Evolutionary conservation across 2,329 filamentous ascomycete species (phyloP).

Genomic region (Myriosclerotinia duriaeana): DNA sequence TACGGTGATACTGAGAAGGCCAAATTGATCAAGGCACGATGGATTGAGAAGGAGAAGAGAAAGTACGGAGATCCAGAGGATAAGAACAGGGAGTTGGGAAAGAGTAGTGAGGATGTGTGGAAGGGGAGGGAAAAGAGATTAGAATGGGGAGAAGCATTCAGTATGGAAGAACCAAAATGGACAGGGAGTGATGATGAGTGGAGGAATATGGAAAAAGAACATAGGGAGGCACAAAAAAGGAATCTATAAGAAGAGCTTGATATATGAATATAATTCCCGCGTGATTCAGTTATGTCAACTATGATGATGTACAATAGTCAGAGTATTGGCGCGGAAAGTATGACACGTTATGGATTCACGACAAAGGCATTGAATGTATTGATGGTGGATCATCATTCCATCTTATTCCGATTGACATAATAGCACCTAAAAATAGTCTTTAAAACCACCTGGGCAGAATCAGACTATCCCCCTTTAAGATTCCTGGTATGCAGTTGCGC

Average conservation of each 20-base stretch:
- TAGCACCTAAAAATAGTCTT: neutral
- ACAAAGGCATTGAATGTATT: neutral
- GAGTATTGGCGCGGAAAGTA: neutral
- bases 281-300: neutral
- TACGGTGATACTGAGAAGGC: conserved; percentile 60
- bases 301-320: conserved; percentile 6
- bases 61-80: conserved; percentile 47
- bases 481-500: neutral
- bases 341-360: neutral
- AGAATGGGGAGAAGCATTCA: conserved; percentile 42
- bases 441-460: neutral
- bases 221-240: conserved; percentile 1
- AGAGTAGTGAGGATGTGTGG: conserved; percentile 91
- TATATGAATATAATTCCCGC: neutral
- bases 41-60: conserved; percentile 52
- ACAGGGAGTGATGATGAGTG: conserved; percentile 30
- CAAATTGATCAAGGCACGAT: conserved; percentile 43
- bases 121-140: conserved; percentile 66
- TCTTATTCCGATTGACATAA: neutral
- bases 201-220: conserved; percentile 33
- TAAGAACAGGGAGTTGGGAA: conserved; percentile 60
- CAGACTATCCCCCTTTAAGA: neutral
- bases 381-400: neutral
- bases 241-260: conserved; percentile 1
- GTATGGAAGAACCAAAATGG: conserved; percentile 15